Conservation (phyloP, 805 yeast species). For the Yarrowia sp. region DNA sequence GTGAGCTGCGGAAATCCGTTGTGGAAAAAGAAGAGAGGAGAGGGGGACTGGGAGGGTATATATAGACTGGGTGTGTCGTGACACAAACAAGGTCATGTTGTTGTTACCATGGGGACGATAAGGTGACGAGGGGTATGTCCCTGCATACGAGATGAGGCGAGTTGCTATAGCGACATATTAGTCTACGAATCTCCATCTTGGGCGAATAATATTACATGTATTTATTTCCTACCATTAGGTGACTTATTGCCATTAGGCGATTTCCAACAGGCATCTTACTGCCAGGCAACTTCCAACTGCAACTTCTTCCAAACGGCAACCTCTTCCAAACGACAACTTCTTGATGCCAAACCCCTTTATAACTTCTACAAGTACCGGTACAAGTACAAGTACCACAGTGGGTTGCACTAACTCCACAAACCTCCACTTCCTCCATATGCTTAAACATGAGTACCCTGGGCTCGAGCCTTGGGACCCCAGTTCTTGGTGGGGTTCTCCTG, state of each 20-base stretch:
- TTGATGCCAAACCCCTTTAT: too few species aligned
- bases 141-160: background rate
- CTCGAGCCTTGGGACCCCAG: slow-evolving; percentile 95
- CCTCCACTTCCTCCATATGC: slow-evolving; percentile 5
- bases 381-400: background rate
- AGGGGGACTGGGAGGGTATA: background rate
- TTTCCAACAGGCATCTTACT: too few species aligned
- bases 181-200: too few species aligned
- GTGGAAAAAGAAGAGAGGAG: slow-evolving; percentile 2
- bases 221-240: too few species aligned
- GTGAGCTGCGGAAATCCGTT: slow-evolving; percentile 23
- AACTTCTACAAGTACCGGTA: too few species aligned
- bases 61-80: background rate
- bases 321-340: too few species aligned
- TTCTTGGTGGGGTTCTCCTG: slow-evolving; percentile 90
- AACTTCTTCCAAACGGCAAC: too few species aligned
- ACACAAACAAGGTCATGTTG: slow-evolving; percentile 1
- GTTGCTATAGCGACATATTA: background rate
- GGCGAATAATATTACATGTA: slow-evolving; percentile 16
- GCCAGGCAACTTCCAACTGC: too few species aligned
- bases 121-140: slow-evolving; percentile 1
- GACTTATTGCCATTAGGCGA: too few species aligned
- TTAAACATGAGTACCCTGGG: slow-evolving; percentile 27
- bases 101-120: background rate
- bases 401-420: slow-evolving; percentile 17